A percentile compares a stretch with the other conserved stretches of the same genome.
phyloP scores from a whole-genome alignment of 208 protist genomes.

The Trypanosomatidae sp. region DNA sequence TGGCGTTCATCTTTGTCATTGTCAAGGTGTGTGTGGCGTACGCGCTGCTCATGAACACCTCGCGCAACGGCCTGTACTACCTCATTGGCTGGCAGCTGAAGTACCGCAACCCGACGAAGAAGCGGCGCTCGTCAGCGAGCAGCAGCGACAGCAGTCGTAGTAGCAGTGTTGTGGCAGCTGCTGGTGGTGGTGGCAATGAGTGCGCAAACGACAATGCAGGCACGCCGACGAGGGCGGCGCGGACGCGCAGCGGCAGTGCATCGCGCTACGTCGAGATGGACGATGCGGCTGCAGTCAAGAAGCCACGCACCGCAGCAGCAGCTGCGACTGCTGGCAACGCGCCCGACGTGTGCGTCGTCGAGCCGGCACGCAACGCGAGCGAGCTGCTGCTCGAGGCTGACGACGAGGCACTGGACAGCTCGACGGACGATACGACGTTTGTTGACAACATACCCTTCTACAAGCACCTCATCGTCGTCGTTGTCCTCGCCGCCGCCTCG shows the following conservation, averaged over 20 bases:
- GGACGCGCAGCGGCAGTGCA: background rate
- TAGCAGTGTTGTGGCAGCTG: background rate
- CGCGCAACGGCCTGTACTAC: conserved; percentile 43
- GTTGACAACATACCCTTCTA: conserved; percentile 31
- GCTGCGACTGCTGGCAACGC: background rate
- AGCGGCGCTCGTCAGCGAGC: background rate
- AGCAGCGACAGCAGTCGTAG: too few relatives aligned
- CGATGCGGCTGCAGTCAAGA: conserved; percentile 2
- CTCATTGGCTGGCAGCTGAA: conserved; percentile 20
- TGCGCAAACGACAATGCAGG: background rate
- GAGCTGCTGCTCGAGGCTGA: too few relatives aligned
- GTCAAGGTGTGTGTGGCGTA: conserved; percentile 47
- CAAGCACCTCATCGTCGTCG: conserved; percentile 18
- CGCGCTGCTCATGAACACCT: conserved; percentile 16
- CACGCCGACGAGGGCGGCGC: background rate
- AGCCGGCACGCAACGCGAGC: background rate
- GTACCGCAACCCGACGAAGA: conserved; percentile 14
- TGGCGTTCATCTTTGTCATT: conserved; percentile 34
- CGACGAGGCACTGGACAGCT: too few relatives aligned
- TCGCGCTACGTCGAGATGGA: background rate
- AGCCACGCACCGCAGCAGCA: background rate
- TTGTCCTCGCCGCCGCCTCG: conserved; percentile 8
- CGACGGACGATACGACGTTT: conserved; percentile 15
- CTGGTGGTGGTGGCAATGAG: background rate
- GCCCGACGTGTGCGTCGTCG: conserved; percentile 3